phyloP scores from a whole-genome alignment of 2,329 filamentous ascomycete species.

The Fusarium acutatum region DNA sequence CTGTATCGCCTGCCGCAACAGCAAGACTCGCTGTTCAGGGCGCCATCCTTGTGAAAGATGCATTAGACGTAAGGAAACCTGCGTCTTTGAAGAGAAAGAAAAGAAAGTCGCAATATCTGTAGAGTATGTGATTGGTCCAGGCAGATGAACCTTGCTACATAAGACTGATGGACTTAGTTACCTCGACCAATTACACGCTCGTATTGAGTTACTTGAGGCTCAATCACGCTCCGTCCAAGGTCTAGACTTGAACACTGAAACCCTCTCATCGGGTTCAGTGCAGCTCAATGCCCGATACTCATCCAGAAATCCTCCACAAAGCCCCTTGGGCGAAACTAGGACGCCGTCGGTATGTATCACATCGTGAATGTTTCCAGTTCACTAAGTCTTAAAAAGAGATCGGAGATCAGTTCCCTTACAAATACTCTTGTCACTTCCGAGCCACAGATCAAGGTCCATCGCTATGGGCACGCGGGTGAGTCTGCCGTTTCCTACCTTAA shows the following conservation, averaged over 20 bases:
- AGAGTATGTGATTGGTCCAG: conserved; percentile 3
- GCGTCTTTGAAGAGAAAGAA: conserved; percentile 33
- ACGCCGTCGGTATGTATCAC: not conserved
- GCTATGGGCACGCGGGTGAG: conserved; percentile 29
- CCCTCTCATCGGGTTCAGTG: too few relatives aligned
- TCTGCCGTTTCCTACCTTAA: too few relatives aligned
- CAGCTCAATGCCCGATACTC: not conserved
- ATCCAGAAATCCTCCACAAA: not conserved
- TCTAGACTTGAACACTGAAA: not conserved
- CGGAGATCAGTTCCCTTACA: conserved; percentile 7
- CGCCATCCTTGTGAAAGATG: conserved; percentile 29
- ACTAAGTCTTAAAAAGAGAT: not conserved
- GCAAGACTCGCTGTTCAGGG: conserved; percentile 32
- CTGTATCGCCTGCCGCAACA: conserved; percentile 29
- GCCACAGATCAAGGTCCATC: conserved; percentile 32
- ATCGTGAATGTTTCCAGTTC: not conserved
- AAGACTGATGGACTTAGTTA: conserved; percentile 7
- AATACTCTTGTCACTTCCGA: conserved; percentile 30
- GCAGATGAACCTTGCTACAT: not conserved
- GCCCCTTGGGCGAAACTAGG: not conserved
- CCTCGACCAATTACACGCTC: conserved; percentile 26
- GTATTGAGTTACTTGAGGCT: conserved; percentile 22
- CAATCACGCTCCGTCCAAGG: not conserved
- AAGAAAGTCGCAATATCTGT: conserved; percentile 20
- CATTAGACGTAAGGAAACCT: conserved; percentile 20